A percentile compares a stretch with the other conserved stretches of the same genome.
Conservation (phyloP, 2,329 filamentous ascomycete species). For the Ceratocystis smalleyi region DNA sequence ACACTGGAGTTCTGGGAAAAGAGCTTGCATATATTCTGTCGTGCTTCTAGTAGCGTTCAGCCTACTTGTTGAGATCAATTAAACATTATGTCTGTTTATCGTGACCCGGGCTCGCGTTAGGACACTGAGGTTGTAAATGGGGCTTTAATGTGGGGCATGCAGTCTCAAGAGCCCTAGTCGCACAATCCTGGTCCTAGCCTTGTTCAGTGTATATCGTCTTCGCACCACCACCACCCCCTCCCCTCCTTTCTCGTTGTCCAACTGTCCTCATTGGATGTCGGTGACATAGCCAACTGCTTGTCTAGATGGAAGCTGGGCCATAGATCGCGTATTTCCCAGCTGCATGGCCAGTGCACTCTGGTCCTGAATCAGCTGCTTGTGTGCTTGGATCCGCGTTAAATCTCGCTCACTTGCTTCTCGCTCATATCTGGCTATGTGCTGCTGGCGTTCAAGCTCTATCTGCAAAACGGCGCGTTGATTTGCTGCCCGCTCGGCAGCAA, state of each 20-base stretch:
- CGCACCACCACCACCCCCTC: background rate
- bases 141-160: slow-evolving; percentile 5
- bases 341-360: slow-evolving; percentile 28
- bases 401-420: slow-evolving; percentile 31
- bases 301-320: slow-evolving; percentile 21
- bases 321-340: slow-evolving; percentile 28
- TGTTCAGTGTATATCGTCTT: background rate
- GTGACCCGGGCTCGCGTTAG: background rate
- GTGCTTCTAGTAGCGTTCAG: background rate
- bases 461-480: slow-evolving; percentile 36
- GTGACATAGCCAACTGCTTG: slow-evolving; percentile 41
- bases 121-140: slow-evolving; percentile 15
- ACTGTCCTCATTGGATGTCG: background rate
- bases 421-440: slow-evolving; percentile 33
- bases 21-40: background rate
- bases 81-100: background rate
- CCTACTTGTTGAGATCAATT: background rate
- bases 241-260: background rate
- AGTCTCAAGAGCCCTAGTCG: background rate
- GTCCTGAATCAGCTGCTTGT: slow-evolving; percentile 37
- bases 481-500: slow-evolving; percentile 32
- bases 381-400: slow-evolving; percentile 32
- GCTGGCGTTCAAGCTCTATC: slow-evolving; percentile 35
- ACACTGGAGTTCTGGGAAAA: background rate
- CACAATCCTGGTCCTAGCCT: background rate